A percentile compares a stretch with the other conserved stretches of the same genome.
Conservation (phyloP, 106 monocot genomes). For the Chionographis japonica region DNA sequence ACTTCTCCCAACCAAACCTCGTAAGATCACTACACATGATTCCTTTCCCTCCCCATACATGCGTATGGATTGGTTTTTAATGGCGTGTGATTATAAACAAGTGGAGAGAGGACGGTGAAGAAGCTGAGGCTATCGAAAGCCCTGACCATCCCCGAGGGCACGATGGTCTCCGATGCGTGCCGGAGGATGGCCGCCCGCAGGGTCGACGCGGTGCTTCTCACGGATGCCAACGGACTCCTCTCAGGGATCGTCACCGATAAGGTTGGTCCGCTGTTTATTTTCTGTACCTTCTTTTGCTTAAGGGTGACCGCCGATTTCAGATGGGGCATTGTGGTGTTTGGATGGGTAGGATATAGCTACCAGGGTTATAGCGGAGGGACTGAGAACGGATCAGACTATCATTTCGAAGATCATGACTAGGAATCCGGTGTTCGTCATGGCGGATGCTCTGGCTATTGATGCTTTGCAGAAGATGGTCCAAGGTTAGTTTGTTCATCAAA, state of each 20-base stretch:
- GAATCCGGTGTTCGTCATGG: slow-evolving; percentile 74
- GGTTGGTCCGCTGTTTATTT: slow-evolving; percentile 23
- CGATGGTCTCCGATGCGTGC: slow-evolving; percentile 80
- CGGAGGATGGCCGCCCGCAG: slow-evolving; percentile 76
- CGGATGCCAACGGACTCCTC: slow-evolving; percentile 76
- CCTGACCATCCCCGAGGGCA: slow-evolving; percentile 82
- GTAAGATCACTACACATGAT: slow-evolving; percentile 25
- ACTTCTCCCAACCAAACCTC: slow-evolving; percentile 45
- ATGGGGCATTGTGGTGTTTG: not conserved
- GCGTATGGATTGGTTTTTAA: not conserved
- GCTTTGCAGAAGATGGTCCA: slow-evolving; percentile 98
- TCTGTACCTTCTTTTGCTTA: no score
- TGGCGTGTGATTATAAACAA: slow-evolving; percentile 1
- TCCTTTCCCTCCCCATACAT: not conserved
- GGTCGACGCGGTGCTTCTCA: slow-evolving; percentile 78
- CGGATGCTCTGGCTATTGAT: slow-evolving; percentile 77
- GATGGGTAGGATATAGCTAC: slow-evolving; percentile 68
- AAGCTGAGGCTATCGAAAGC: slow-evolving; percentile 86
- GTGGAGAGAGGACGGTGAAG: slow-evolving; percentile 88
- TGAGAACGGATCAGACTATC: slow-evolving; percentile 78
- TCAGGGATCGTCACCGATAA: slow-evolving; percentile 97
- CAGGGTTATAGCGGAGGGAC: slow-evolving; percentile 80
- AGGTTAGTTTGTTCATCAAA: slow-evolving; percentile 34
- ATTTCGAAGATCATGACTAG: slow-evolving; percentile 94
- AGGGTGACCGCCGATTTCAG: not conserved